These are phyloP conservation scores for Hygrophila difformis DNA, from an alignment of 257 asterid genomes.

Conservation along the genomic window DNA sequence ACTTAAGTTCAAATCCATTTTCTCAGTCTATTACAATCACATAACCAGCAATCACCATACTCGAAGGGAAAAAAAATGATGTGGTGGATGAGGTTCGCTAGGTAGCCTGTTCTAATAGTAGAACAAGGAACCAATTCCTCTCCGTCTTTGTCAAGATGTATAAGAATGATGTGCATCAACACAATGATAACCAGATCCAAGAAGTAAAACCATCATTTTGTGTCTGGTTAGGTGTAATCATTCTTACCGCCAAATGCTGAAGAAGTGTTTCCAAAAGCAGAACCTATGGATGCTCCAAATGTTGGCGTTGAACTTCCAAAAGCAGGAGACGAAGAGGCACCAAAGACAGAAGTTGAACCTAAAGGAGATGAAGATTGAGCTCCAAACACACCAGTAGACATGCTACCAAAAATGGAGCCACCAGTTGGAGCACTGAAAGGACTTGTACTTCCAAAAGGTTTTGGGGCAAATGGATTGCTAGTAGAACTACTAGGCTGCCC, in stretches of 20 bases:
- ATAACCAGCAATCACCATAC: no score
- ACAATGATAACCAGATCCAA: no score
- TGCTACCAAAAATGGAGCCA: constrained; percentile 81
- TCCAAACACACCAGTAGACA: constrained; percentile 91
- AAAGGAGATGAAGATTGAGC: constrained; percentile 73
- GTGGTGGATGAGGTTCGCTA: no score
- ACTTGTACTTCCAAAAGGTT: constrained; percentile 73
- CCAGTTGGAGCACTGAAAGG: constrained; percentile 90
- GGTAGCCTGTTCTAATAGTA: no score
- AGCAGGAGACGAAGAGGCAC: constrained; percentile 87
- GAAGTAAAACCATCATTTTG: not conserved
- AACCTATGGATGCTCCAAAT: constrained; percentile 78
- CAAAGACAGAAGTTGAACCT: constrained; percentile 82
- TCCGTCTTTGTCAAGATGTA: no score
- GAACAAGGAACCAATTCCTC: no score
- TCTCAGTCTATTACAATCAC: no score
- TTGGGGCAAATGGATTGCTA: constrained; percentile 90
- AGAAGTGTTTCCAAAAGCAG: constrained; percentile 68
- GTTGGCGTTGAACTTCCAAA: constrained; percentile 80
- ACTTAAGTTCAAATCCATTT: no score
- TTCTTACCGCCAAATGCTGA: constrained; percentile 59
- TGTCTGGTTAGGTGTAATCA: not conserved
- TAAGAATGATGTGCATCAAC: no score
- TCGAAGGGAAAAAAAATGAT: no score
- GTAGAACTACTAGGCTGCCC: constrained; percentile 73